Conservation (phyloP, 192 early-diverging fungal species). For the Bifiguratus adelaidae region DNA sequence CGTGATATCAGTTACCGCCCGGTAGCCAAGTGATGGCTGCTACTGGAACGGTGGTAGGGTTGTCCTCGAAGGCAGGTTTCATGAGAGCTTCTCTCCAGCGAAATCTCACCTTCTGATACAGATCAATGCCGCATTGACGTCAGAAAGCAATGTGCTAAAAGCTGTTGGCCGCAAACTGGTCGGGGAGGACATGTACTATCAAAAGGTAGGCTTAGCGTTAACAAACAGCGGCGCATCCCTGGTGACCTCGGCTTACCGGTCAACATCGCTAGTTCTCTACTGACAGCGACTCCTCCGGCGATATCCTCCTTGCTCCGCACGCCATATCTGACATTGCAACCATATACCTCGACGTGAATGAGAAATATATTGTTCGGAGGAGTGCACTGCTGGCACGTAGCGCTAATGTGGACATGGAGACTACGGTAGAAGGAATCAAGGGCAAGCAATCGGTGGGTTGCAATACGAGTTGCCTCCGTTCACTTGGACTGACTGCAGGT, state of each 20-base stretch:
- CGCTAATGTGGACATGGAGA: slow-evolving; percentile 36
- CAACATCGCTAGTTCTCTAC: slow-evolving; percentile 39
- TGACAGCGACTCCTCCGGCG: slow-evolving; percentile 32
- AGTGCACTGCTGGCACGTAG: slow-evolving; percentile 49
- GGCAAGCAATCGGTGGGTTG: slow-evolving; percentile 20
- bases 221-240: neutral
- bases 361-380: slow-evolving; percentile 51
- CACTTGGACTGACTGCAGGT: neutral
- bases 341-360: slow-evolving; percentile 39
- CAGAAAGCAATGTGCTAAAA: slow-evolving; percentile 14
- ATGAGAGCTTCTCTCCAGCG: neutral
- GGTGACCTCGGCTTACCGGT: neutral
- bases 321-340: slow-evolving; percentile 51
- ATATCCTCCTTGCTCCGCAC: slow-evolving; percentile 54
- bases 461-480: neutral
- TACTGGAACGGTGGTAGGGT: slow-evolving; percentile 37
- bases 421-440: slow-evolving; percentile 17
- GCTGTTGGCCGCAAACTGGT: slow-evolving; percentile 14
- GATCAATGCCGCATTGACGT: slow-evolving; percentile 14
- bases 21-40: slow-evolving; percentile 38
- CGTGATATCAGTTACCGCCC: slow-evolving; percentile 34
- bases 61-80: slow-evolving; percentile 25
- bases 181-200: slow-evolving; percentile 22
- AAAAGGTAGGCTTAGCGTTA: slow-evolving; percentile 17
- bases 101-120: neutral